A percentile compares a stretch with the other conserved stretches of the same genome.
Evolutionary conservation across 2,329 filamentous ascomycete genomes (phyloP).

Genomic region (Fusarium sp.): DNA sequence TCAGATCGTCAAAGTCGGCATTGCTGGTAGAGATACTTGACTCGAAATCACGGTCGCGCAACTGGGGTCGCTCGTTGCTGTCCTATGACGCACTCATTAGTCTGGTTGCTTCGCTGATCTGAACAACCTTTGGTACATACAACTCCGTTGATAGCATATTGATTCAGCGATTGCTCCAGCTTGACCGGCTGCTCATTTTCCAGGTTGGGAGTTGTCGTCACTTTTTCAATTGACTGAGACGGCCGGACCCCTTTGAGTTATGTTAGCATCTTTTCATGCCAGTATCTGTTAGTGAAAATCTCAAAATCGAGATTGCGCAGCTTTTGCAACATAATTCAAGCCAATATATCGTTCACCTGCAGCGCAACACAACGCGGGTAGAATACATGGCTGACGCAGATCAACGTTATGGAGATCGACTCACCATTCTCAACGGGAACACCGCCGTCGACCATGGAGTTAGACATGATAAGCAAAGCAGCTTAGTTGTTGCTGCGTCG

Average conservation of each 20-base stretch:
- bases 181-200: conserved; percentile 27
- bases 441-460: conserved; percentile 15
- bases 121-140: conserved; percentile 18
- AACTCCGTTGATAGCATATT: conserved; percentile 8
- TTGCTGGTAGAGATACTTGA: conserved; percentile 38
- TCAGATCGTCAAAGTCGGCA: conserved; percentile 34
- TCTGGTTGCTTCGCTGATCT: neutral
- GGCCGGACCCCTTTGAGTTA: conserved; percentile 8
- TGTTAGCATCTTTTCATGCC: conserved; percentile 27
- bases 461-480: conserved; percentile 35
- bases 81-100: conserved; percentile 17
- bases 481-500: conserved; percentile 14
- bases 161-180: conserved; percentile 20
- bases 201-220: conserved; percentile 40
- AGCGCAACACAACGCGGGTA: conserved; percentile 7
- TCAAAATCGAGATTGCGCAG: neutral
- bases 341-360: conserved; percentile 6
- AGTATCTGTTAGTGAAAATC: neutral
- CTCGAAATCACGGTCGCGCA: conserved; percentile 30
- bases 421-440: conserved; percentile 38
- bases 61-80: conserved; percentile 15
- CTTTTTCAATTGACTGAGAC: conserved; percentile 41
- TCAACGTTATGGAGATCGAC: conserved; percentile 13
- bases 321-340: neutral
- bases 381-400: neutral